Conservation (phyloP, 108 stramenopile genomes). For the Pseudonitzschia delicatissima region DNA sequence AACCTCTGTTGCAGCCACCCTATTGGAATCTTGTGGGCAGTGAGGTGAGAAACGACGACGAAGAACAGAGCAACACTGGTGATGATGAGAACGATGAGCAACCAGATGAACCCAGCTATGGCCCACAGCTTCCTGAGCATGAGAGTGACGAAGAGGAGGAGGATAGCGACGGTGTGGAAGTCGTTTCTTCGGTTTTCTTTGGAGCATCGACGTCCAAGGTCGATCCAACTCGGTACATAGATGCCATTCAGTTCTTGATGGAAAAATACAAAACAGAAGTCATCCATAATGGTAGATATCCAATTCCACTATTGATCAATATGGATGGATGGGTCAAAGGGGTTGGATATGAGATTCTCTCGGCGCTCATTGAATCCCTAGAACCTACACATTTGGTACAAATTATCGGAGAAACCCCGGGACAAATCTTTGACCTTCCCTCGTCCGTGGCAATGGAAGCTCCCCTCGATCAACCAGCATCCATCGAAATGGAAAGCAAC, state of each 20-base stretch:
- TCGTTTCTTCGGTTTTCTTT: conserved; percentile 58
- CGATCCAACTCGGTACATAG: conserved; percentile 71
- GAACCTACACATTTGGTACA: conserved; percentile 81
- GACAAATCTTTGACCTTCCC: conserved; percentile 66
- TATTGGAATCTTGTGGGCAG: conserved; percentile 43
- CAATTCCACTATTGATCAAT: conserved; percentile 79
- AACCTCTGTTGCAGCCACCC: conserved; percentile 78
- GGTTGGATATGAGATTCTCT: conserved; percentile 79
- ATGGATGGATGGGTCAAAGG: conserved; percentile 95
- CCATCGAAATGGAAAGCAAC: conserved; percentile 38
- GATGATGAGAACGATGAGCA: neutral
- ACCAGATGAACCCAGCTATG: too few species aligned
- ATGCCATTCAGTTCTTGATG: conserved; percentile 44
- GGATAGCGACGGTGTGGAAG: neutral
- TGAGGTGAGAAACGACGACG: conserved; percentile 9
- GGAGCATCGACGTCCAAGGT: conserved; percentile 73
- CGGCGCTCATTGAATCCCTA: conserved; percentile 51
- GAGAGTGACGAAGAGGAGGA: neutral
- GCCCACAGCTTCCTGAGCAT: neutral
- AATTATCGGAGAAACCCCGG: conserved; percentile 58
- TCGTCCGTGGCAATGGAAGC: conserved; percentile 8
- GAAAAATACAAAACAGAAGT: conserved; percentile 37
- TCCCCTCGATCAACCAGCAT: conserved; percentile 40
- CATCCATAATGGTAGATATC: neutral
- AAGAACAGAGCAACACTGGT: neutral